Evolutionary conservation across 129 eudicot species (phyloP).

Genomic region (Rutidosis leptorrhynchoides): DNA sequence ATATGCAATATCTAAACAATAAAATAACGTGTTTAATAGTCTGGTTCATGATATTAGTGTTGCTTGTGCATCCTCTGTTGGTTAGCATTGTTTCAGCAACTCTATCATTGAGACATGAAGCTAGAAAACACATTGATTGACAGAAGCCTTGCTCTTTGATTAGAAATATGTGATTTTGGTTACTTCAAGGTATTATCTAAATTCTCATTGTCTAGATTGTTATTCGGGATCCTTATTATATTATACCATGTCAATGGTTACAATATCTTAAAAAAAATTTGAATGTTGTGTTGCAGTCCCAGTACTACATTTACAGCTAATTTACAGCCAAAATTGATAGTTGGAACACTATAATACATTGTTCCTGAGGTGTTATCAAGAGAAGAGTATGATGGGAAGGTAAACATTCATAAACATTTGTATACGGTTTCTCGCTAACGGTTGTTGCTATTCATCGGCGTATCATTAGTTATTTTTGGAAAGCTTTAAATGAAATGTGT

Average conservation of each 20-base stretch:
- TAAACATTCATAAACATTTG: constrained; percentile 19
- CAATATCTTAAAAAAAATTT: not conserved
- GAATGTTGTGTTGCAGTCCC: constrained; percentile 55
- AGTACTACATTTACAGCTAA: constrained; percentile 86
- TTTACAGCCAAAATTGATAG: constrained; percentile 94
- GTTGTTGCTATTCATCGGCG: too few species aligned
- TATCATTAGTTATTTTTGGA: too few species aligned
- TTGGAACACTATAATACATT: constrained; percentile 95
- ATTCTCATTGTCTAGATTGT: not conserved
- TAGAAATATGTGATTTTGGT: constrained; percentile 80
- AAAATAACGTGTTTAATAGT: not conserved
- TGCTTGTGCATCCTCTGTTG: not conserved
- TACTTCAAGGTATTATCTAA: constrained; percentile 66
- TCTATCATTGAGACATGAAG: constrained; percentile 79
- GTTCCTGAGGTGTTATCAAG: constrained; percentile 88
- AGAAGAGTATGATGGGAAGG: constrained; percentile 96
- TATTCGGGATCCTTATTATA: not conserved
- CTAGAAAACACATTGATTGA: constrained; percentile 70
- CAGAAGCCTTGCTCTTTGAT: constrained; percentile 67
- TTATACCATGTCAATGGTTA: not conserved
- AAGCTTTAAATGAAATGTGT: too few species aligned
- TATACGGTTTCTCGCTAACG: too few species aligned
- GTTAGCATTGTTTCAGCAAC: constrained; percentile 51
- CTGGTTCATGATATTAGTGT: not conserved
- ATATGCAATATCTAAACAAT: not conserved